phyloP scores from a whole-genome alignment of 2,329 filamentous ascomycete species.

The Colletotrichum viniferum region DNA sequence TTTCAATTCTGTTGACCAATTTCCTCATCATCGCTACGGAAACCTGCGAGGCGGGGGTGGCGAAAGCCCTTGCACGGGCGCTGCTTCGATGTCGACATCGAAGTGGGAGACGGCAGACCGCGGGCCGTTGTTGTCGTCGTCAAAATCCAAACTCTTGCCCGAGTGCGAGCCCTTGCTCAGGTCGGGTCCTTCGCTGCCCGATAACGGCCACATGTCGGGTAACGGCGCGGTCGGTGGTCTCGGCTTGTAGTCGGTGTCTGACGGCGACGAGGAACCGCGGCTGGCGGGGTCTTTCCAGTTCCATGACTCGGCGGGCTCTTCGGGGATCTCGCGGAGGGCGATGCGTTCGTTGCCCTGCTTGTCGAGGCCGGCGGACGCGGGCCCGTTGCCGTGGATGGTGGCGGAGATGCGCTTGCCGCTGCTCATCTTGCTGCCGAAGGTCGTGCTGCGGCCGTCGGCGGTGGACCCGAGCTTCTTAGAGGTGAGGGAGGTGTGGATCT shows the following conservation, averaged over 20 bases:
- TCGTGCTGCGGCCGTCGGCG: constrained; percentile 7
- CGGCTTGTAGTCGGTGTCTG: constrained; percentile 2
- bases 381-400: background rate
- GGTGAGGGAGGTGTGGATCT: constrained; percentile 21
- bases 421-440: constrained; percentile 17
- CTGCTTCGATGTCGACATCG: background rate
- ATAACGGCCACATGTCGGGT: constrained; percentile 14
- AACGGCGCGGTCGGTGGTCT: constrained; percentile 14
- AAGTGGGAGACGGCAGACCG: background rate
- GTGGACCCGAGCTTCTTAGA: constrained; percentile 20
- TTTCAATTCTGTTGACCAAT: background rate
- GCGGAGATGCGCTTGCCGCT: constrained; percentile 12
- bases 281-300: background rate
- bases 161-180: background rate
- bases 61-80: background rate
- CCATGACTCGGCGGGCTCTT: constrained; percentile 2
- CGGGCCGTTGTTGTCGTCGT: background rate
- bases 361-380: background rate
- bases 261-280: background rate
- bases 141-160: constrained; percentile 1
- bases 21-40: background rate
- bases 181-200: background rate
- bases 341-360: constrained; percentile 17
- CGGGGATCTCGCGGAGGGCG: constrained; percentile 22
- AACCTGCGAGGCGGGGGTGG: constrained; percentile 16